Percentiles rank a stretch among this genome's conserved stretches.
These are phyloP conservation scores for Obelidium mucronatum DNA, from an alignment of 192 early-diverging fungal species.

Conservation along the genomic window DNA sequence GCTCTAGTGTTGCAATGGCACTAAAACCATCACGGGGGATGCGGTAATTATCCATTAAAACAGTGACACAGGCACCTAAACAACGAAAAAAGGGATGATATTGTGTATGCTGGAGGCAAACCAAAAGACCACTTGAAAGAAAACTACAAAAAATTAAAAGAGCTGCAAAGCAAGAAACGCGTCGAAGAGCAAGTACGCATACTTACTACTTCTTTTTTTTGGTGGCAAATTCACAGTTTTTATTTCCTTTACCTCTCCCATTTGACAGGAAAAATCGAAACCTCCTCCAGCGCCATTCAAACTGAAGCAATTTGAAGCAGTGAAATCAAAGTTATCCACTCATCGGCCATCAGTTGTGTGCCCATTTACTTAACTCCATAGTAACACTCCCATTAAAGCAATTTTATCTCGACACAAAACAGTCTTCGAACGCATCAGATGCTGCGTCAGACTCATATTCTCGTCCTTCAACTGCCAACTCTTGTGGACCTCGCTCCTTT, in stretches of 20 bases:
- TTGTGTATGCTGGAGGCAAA: conserved; percentile 50
- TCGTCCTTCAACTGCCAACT: conserved; percentile 44
- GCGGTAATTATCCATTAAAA: conserved; percentile 37
- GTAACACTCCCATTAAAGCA: too few species aligned
- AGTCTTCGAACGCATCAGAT: neutral
- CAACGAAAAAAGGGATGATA: conserved; percentile 53
- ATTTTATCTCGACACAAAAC: too few species aligned
- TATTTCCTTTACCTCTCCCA: too few species aligned
- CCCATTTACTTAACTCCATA: neutral
- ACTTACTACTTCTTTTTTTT: neutral
- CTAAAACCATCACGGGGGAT: conserved; percentile 58
- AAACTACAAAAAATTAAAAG: conserved; percentile 49
- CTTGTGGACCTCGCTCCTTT: neutral
- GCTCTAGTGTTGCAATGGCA: conserved; percentile 57
- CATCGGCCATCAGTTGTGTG: conserved; percentile 2
- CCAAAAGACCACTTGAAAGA: conserved; percentile 61
- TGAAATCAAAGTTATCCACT: conserved; percentile 51
- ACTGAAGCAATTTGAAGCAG: conserved; percentile 56
- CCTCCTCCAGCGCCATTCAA: conserved; percentile 57
- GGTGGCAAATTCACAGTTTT: neutral
- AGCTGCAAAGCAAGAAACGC: conserved; percentile 43
- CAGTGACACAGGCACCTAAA: neutral
- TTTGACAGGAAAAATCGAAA: conserved; percentile 33
- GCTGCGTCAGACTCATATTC: conserved; percentile 26
- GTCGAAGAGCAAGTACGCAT: conserved; percentile 38